Evolutionary conservation across 1,284 basidiomycete genomes (phyloP), one percentile per base, ranked within the genome.

Genomic region (Moesziomyces sp.): DNA sequence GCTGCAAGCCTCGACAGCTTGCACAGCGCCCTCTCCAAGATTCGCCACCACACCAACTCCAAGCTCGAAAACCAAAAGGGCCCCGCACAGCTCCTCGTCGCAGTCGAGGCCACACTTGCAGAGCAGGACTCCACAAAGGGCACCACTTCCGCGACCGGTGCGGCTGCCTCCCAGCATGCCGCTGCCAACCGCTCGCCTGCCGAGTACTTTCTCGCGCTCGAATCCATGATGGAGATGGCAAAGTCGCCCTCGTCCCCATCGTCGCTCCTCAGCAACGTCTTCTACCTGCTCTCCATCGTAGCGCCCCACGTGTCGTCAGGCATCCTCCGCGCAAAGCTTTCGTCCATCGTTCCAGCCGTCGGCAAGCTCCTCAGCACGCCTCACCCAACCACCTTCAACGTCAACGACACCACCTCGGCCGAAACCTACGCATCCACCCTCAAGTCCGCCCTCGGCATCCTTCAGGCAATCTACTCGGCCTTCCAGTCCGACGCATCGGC

Each of bases 81-180:
- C 53, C 94, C 94, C 3, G 97, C 97, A 16, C 91, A 90, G 57
- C 89, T 99, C 21, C 88, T 99, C 46, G 86, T 88, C 58, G 97
- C 95, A 18, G 88, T 99, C 78, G 97, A 99, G 85, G 88, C 90
- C 2, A 96, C 94, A 13, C 88, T 99, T 77, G 87, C 88, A 55
- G 92, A 94, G 76, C 92, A 93, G 72, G 88, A 88, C 86, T 89
- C n/a, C 88, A 18, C 50, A 13, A 48, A 64, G 10, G 60, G 48
- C 5, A 57, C 91, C 58, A 49, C 85, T 85, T 42, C 89, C 89
- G 1, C 93, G 23, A 58, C 63, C 0, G 59, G 56, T n/a, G 70
- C 60, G 26, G 93, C 42, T 96, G 97, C 87, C 94, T 94, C 85
- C 83, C 83, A 70, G 84, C 84, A 62, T 80, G 86, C 55, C 78